phyloP scores from a whole-genome alignment of 345 rosid genomes.

The Abelmoschus esculentus region DNA sequence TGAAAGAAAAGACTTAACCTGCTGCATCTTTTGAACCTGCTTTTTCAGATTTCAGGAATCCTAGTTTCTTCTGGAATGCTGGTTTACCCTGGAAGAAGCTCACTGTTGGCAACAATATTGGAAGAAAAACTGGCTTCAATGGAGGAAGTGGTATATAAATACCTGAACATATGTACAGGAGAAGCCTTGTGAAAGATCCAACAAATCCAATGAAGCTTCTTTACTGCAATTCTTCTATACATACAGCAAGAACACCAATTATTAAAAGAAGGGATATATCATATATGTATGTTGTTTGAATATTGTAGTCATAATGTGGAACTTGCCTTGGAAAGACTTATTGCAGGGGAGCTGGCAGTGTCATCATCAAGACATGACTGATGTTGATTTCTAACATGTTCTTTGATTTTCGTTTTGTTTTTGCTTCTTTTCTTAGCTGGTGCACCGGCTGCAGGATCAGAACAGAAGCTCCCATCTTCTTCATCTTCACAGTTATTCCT shows the following conservation, averaged over 20 bases:
- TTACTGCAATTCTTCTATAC: slow-evolving; percentile 25
- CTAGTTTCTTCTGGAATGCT: slow-evolving; percentile 4
- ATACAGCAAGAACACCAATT: slow-evolving; percentile 3
- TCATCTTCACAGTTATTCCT: too few species aligned
- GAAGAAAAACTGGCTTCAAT: background rate
- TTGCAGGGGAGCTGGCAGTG: slow-evolving; percentile 65
- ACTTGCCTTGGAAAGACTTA: slow-evolving; percentile 41
- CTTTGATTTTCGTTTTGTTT: too few species aligned
- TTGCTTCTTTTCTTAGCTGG: too few species aligned
- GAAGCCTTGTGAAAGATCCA: slow-evolving; percentile 37
- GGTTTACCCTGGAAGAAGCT: slow-evolving; percentile 34
- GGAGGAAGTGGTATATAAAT: background rate
- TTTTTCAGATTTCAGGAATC: slow-evolving; percentile 27
- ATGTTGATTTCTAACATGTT: too few species aligned
- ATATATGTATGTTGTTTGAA: background rate
- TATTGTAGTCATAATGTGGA: background rate
- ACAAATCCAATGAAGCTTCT: slow-evolving; percentile 29
- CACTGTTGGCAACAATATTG: too few species aligned
- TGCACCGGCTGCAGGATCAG: too few species aligned
- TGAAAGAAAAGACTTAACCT: slow-evolving; percentile 5
- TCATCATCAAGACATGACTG: slow-evolving; percentile 28
- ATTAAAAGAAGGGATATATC: background rate
- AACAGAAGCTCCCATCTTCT: too few species aligned
- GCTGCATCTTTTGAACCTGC: slow-evolving; percentile 27
- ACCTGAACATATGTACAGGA: slow-evolving; percentile 43